A percentile compares a stretch with the other conserved stretches of the same genome.
Evolutionary conservation across 805 yeast species (phyloP).

Genomic region (Yarrowia bubula): DNA sequence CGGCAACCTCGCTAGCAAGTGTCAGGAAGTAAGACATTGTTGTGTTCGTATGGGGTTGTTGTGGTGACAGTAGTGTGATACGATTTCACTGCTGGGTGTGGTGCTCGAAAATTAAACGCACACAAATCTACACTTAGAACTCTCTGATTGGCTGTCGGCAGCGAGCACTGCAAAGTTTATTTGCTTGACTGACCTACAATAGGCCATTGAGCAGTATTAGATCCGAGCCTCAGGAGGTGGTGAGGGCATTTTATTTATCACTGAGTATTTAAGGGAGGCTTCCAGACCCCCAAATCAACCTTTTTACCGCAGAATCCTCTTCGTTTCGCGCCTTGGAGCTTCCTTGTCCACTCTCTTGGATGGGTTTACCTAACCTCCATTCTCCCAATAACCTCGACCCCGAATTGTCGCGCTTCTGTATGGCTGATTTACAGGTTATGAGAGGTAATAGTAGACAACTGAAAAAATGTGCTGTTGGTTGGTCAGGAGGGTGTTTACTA

Average conservation of each 20-base stretch:
- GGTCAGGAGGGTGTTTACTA: too few species aligned
- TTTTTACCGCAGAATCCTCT: too few species aligned
- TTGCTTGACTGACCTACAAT: not conserved
- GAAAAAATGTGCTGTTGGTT: too few species aligned
- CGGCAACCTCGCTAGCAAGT: conserved; percentile 60
- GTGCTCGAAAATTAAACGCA: conserved; percentile 26
- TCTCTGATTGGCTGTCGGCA: conserved; percentile 12
- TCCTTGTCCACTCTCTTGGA: not conserved
- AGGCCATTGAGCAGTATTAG: not conserved
- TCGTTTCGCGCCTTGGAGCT: not conserved
- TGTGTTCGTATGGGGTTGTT: conserved; percentile 11
- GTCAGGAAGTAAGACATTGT: conserved; percentile 31
- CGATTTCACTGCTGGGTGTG: conserved; percentile 27
- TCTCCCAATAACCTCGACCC: not conserved
- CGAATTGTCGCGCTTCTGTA: conserved; percentile 18
- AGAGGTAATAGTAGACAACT: not conserved
- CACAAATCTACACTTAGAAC: conserved; percentile 23
- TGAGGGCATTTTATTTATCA: too few species aligned
- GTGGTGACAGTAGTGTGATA: conserved; percentile 21
- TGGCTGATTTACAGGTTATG: conserved; percentile 25
- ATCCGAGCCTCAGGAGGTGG: too few species aligned
- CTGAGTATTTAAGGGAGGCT: too few species aligned
- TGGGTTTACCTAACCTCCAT: not conserved
- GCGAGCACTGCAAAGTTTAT: conserved; percentile 13
- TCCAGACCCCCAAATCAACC: too few species aligned